Evolutionary conservation across 129 eudicot genomes (phyloP).

Genomic region (Ambrosia artemisiifolia): DNA sequence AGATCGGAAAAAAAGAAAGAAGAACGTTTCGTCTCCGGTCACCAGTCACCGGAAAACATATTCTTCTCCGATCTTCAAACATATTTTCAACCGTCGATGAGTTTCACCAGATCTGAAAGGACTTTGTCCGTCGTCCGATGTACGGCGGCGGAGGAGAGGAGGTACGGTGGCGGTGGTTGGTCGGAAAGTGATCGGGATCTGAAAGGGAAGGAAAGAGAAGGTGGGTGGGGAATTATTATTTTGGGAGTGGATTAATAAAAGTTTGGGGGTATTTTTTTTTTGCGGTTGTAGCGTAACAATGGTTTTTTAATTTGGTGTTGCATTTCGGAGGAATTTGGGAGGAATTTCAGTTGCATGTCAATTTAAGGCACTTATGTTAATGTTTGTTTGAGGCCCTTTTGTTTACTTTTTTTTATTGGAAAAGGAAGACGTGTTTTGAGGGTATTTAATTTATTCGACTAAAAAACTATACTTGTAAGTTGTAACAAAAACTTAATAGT

Average conservation of each 20-base stretch:
- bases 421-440: not conserved
- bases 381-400: not conserved
- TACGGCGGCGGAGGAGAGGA: not conserved
- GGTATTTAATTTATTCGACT: too few relatives aligned
- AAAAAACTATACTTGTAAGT: too few relatives aligned
- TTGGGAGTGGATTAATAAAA: conserved; percentile 18
- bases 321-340: too few relatives aligned
- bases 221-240: conserved; percentile 25
- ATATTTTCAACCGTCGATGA: not conserved
- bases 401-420: not conserved
- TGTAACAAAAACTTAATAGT: too few relatives aligned
- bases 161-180: not conserved
- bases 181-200: conserved; percentile 25
- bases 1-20: conserved; percentile 4
- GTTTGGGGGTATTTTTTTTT: not conserved
- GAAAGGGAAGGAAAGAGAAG: conserved; percentile 27
- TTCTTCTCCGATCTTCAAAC: not conserved
- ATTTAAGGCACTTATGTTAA: not conserved
- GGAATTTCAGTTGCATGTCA: conserved; percentile 23
- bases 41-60: conserved; percentile 22
- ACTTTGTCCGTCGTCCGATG: not conserved
- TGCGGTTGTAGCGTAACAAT: conserved; percentile 28
- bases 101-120: conserved; percentile 6
- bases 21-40: not conserved
- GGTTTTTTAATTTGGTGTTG: conserved; percentile 20